Evolutionary conservation across 169 alveolate genomes (phyloP), one percentile per base, ranked within the genome.

Genomic region (Sarcocystis neurona): DNA sequence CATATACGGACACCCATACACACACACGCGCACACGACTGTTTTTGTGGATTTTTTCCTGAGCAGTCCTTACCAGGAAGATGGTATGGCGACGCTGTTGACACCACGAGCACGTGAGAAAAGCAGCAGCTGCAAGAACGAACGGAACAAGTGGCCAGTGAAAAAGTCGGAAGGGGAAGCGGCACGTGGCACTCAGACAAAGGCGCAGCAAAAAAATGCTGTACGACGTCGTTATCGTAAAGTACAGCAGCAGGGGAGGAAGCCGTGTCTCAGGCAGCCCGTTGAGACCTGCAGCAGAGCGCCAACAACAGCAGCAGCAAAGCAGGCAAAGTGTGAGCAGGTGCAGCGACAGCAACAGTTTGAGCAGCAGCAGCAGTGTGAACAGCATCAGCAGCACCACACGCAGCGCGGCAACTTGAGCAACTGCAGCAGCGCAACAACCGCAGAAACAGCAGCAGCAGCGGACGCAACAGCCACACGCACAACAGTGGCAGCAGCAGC

Each of bases 161-260:
- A 75, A 32, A 5, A 78, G 77, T 46, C 78, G 75, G 82, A 75
- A 87, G 18, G 91, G 74, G 47, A 87, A 58, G 53, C 87, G 87
- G 79, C 91, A 87, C 4, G 91, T 87, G n/a, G 91, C 91, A 60
- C 87, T 75, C 47, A 87, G 78, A 74, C 91, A 87, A 44, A 87
- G 75, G 27, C 91, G 87, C 84, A 87, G 72, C 74, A 87, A 72
- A 74, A 87, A 34, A 15, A 87, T 87, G 43, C 82, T 58, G 87
- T 87, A 87, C 5, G 91, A 75, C 30, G 87, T 75, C 46, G 87
- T 75, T 4, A 87, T 43, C 20, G 87, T 84, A 15, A 79, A 58
- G 82, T 87, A 87, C 48, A 87, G 56, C 10, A 87, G 79, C 46
- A 66, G 70, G 27, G 91, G 91, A 2, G 88, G 0, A 1, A 43